These are phyloP conservation scores for Pinus albicaulis DNA, from an alignment of 75 land plant species.

Conservation along the genomic window DNA sequence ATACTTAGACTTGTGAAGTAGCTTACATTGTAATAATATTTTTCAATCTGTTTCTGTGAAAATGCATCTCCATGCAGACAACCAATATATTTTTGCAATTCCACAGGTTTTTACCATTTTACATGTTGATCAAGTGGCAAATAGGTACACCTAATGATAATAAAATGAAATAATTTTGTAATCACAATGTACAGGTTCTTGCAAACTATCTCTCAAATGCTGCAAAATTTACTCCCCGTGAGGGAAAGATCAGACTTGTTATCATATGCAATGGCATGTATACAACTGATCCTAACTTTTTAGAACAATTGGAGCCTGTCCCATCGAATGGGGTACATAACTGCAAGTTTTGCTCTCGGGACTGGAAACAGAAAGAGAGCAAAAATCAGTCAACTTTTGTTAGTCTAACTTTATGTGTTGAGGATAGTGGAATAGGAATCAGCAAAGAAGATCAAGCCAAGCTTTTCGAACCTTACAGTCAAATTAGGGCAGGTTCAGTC, in stretches of 20 bases:
- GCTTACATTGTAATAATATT: no score
- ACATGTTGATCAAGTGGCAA: no score
- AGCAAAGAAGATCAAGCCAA: slow-evolving; percentile 25
- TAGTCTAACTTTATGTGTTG: slow-evolving; percentile 23
- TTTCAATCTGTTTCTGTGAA: no score
- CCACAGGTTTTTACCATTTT: no score
- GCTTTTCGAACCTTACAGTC: slow-evolving; percentile 28
- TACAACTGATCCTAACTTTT: background rate
- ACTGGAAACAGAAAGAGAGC: background rate
- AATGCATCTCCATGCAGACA: no score
- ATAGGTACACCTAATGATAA: no score
- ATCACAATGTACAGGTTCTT: background rate
- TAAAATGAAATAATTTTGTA: no score
- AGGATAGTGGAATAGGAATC: slow-evolving; percentile 39
- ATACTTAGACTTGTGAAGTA: no score
- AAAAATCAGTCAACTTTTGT: slow-evolving; percentile 3
- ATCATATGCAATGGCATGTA: slow-evolving; percentile 4
- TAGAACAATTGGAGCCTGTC: background rate
- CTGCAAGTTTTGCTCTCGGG: background rate
- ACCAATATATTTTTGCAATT: no score
- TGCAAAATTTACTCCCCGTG: slow-evolving; percentile 28
- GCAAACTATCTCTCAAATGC: slow-evolving; percentile 38
- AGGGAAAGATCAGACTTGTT: slow-evolving; percentile 19
- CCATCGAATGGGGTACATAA: background rate
- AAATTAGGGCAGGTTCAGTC: slow-evolving; percentile 19